Conservation (phyloP, 2,329 filamentous ascomycete species). For the Geosmithia putterillii region DNA sequence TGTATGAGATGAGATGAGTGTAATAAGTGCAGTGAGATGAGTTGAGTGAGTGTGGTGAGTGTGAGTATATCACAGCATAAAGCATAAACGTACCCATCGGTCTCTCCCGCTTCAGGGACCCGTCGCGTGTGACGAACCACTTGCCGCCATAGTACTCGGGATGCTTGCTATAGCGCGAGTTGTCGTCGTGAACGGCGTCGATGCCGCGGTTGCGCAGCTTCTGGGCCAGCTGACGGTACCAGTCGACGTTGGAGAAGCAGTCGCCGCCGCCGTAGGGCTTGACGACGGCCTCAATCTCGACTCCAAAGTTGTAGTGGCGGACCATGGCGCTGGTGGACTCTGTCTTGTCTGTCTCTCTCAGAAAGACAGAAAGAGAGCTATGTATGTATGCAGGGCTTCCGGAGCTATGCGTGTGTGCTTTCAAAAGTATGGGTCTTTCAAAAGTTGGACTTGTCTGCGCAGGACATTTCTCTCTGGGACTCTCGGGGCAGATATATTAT, state of each 20-base stretch:
- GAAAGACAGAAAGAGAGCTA: too few relatives aligned
- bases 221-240: slow-evolving; percentile 25
- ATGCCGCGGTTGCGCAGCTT: slow-evolving; percentile 24
- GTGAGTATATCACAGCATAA: not conserved
- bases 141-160: slow-evolving; percentile 27
- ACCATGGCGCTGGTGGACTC: slow-evolving; percentile 9
- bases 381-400: too few relatives aligned
- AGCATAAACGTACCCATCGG: slow-evolving; percentile 18
- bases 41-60: not conserved
- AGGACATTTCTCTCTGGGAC: too few relatives aligned
- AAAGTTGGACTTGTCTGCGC: too few relatives aligned
- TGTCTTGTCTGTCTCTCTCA: not conserved
- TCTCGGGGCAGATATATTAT: too few relatives aligned
- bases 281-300: slow-evolving; percentile 24
- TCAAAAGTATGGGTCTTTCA: too few relatives aligned
- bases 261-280: slow-evolving; percentile 22
- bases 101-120: slow-evolving; percentile 22
- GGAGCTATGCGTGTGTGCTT: too few relatives aligned
- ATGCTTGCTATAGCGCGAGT: slow-evolving; percentile 25
- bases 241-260: slow-evolving; percentile 24
- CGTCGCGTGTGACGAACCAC: slow-evolving; percentile 27
- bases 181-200: slow-evolving; percentile 21
- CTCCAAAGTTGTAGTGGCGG: slow-evolving; percentile 25
- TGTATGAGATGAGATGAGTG: too few relatives aligned
- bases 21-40: too few relatives aligned